A percentile compares a stretch with the other conserved stretches of the same genome.
Conservation (phyloP, 495 filamentous ascomycete species). For the Thozetella sp. region DNA sequence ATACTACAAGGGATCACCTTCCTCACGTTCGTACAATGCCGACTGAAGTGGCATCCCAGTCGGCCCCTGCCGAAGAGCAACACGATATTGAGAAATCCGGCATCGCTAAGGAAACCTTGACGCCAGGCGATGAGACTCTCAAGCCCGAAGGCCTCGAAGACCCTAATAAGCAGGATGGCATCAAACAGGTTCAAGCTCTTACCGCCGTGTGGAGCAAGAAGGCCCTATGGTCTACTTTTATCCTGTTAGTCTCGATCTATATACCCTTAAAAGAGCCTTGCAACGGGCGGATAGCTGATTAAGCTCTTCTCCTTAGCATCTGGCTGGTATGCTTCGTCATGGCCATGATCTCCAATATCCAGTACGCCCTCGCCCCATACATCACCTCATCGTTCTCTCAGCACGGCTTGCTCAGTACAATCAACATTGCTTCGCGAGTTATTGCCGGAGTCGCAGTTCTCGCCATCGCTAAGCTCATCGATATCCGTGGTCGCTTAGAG, state of each 20-base stretch:
- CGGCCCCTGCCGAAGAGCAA: neutral
- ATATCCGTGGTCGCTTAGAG: constrained; percentile 20
- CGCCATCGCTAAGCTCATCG: constrained; percentile 20
- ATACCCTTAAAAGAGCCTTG: neutral
- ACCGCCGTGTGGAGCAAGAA: constrained; percentile 36
- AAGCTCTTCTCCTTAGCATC: constrained; percentile 7
- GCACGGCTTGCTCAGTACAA: constrained; percentile 50
- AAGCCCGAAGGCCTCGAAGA: constrained; percentile 48
- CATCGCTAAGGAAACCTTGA: neutral
- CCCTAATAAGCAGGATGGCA: constrained; percentile 23
- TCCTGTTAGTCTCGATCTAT: constrained; percentile 17
- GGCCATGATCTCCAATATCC: constrained; percentile 29
- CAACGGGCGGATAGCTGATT: neutral
- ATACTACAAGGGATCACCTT: neutral
- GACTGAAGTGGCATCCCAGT: neutral
- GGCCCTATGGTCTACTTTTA: constrained; percentile 28
- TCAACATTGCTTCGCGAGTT: constrained; percentile 37
- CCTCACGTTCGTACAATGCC: neutral
- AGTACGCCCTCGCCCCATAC: constrained; percentile 26
- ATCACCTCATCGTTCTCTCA: constrained; percentile 44
- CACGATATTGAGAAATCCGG: neutral
- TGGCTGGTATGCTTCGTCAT: constrained; percentile 24
- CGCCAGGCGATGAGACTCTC: neutral
- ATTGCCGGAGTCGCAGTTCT: constrained; percentile 14
- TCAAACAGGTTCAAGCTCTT: constrained; percentile 34